Base-by-base conservation (phyloP, 768 basidiomycete genomes). In the Pleurotus djamor region DNA sequence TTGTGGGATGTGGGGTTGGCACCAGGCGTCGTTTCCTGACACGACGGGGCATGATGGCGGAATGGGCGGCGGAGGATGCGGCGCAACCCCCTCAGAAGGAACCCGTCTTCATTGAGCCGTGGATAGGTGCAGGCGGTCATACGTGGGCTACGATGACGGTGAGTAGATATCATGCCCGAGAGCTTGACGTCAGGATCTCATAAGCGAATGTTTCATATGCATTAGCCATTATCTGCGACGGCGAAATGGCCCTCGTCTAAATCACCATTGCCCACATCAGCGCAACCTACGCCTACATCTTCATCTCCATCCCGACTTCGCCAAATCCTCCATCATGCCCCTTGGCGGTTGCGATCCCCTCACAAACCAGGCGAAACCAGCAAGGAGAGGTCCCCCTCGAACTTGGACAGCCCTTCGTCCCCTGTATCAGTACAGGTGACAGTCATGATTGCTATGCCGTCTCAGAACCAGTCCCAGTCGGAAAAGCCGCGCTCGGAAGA, bases 361-460 rank as follows among this genome's bases (percentile, higher is more conserved):
- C 35, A 37, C 14, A 28, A 16, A 44, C 5, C 14, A 13, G 49
- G 43, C 13, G 54, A 55, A 28, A 32, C 44, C 1, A 49, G 36
- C 16, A 52, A 59, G 35, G 38, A 45, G 34, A 13, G 45, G 14
- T n/a, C 12, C 9, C n/a, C 51, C 13, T 37, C 44, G 32, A 48
- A 48, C 8, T 13, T 37, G 0, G 56, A 59, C 17, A 52, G 59
- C 28, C 21, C 21, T 28, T 28, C 21, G 21, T 33, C 58, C 35
- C 67, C 69, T 5, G 65, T 70, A 17, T 63, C 68, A 8, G 37
- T 74, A n/a, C 73, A 79, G 50, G 67, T 83, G 16, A 75, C 74
- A 0, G 72, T 83, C 37, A 67, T 83, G 69, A 74, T 84, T 43
- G 70, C 68, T 10, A 83, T 84, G 81, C 83, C 83, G 5, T 66